phyloP scores from a whole-genome alignment of 2,329 filamentous ascomycete genomes.

The Neurospora sp. region DNA sequence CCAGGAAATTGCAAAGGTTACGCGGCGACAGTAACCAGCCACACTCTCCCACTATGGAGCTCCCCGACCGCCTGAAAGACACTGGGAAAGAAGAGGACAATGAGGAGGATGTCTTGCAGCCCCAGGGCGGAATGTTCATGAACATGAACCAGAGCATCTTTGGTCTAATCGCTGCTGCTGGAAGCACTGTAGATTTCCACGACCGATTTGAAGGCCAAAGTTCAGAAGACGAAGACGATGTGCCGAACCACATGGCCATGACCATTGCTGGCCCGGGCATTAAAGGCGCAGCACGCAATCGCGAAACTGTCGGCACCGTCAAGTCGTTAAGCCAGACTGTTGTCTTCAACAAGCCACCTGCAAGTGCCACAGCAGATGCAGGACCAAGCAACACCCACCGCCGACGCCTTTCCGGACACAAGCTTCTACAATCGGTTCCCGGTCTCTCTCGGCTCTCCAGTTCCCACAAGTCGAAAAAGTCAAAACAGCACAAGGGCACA shows the following conservation, averaged over 20 bases:
- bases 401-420: conserved; percentile 46
- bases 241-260: conserved; percentile 19
- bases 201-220: conserved; percentile 69
- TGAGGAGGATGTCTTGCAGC: conserved; percentile 38
- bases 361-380: conserved; percentile 8
- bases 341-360: neutral
- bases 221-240: conserved; percentile 63
- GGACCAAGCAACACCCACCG: conserved; percentile 14
- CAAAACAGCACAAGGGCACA: conserved; percentile 32
- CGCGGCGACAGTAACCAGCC: conserved; percentile 26
- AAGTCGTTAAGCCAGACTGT: neutral
- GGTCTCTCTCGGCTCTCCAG: conserved; percentile 40
- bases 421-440: conserved; percentile 55
- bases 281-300: neutral
- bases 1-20: conserved; percentile 36
- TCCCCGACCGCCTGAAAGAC: conserved; percentile 44
- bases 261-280: conserved; percentile 12
- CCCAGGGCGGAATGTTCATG: conserved; percentile 41
- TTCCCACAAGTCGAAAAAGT: conserved; percentile 30
- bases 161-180: conserved; percentile 81
- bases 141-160: conserved; percentile 95
- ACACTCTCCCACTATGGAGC: conserved; percentile 34
- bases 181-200: conserved; percentile 73
- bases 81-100: conserved; percentile 36
- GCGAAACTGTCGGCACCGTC: neutral